Conservation (phyloP, 805 yeast genomes). For the Kuraishia borneana region DNA sequence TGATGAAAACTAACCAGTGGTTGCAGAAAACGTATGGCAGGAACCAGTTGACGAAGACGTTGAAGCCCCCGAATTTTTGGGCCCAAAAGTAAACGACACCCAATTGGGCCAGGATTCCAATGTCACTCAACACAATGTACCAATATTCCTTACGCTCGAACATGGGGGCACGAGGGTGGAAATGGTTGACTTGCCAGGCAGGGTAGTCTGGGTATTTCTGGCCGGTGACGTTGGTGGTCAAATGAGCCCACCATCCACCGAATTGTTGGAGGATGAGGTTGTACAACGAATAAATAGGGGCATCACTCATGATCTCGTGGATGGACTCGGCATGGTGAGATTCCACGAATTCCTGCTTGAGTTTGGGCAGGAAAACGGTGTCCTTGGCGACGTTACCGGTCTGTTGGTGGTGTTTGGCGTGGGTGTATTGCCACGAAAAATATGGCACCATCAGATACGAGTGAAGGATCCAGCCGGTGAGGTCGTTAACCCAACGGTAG, state of each 20-base stretch:
- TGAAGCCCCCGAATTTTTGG: conserved; percentile 33
- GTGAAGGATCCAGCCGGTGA: conserved; percentile 51
- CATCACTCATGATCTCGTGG: conserved; percentile 39
- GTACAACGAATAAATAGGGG: conserved; percentile 36
- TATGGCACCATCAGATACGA: conserved; percentile 48
- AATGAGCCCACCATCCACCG: conserved; percentile 42
- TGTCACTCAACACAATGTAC: conserved; percentile 43
- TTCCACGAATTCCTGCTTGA: conserved; percentile 32
- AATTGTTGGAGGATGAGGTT: conserved; percentile 40
- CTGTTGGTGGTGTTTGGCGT: conserved; percentile 52
- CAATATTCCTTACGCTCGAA: conserved; percentile 44
- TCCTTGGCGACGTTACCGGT: conserved; percentile 51
- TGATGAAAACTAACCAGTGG: conserved; percentile 57
- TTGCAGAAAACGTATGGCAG: conserved; percentile 49
- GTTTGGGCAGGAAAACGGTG: conserved; percentile 48
- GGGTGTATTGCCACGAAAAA: conserved; percentile 52
- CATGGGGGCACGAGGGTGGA: conserved; percentile 42
- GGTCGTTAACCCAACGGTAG: conserved; percentile 38
- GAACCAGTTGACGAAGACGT: conserved; percentile 43
- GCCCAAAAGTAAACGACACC: conserved; percentile 42
- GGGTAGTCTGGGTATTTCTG: conserved; percentile 34
- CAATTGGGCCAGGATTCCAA: conserved; percentile 36
- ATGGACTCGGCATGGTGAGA: conserved; percentile 20
- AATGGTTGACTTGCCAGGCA: conserved; percentile 34
- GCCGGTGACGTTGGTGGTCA: conserved; percentile 46